These are phyloP conservation scores for Dalbergia cultrata DNA, from an alignment of 306 rosid species.

Conservation along the genomic window DNA sequence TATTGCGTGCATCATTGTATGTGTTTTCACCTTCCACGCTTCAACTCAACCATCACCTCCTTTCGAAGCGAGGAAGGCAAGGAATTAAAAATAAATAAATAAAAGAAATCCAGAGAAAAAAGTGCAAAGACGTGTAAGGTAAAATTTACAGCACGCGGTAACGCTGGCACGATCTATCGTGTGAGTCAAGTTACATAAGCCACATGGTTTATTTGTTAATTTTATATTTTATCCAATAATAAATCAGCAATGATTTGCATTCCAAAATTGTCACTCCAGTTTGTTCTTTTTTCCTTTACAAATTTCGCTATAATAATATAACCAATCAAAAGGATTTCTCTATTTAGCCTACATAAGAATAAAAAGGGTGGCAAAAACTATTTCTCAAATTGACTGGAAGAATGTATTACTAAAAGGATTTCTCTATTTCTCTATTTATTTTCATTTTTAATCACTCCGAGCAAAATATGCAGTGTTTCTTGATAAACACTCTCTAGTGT, in stretches of 20 bases:
- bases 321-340: neutral
- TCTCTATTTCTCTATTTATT: no score
- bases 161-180: slow-evolving; percentile 11
- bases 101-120: neutral
- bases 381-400: no score
- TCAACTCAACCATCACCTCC: neutral
- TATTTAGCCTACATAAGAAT: neutral
- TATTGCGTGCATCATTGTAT: neutral
- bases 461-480: no score
- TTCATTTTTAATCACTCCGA: no score
- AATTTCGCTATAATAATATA: neutral
- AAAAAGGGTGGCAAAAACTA: neutral
- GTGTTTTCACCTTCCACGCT: neutral
- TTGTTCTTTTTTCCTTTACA: neutral
- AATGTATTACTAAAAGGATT: no score
- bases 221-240: slow-evolving; percentile 14
- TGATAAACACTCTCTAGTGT: no score
- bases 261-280: neutral
- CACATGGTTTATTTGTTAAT: neutral
- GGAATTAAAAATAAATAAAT: no score
- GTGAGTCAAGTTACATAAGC: slow-evolving; percentile 19
- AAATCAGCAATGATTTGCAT: neutral
- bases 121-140: neutral
- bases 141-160: neutral
- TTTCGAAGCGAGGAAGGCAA: neutral